phyloP scores from a whole-genome alignment of 2,329 filamentous ascomycete species.

The Aspergillus aculeatinus region DNA sequence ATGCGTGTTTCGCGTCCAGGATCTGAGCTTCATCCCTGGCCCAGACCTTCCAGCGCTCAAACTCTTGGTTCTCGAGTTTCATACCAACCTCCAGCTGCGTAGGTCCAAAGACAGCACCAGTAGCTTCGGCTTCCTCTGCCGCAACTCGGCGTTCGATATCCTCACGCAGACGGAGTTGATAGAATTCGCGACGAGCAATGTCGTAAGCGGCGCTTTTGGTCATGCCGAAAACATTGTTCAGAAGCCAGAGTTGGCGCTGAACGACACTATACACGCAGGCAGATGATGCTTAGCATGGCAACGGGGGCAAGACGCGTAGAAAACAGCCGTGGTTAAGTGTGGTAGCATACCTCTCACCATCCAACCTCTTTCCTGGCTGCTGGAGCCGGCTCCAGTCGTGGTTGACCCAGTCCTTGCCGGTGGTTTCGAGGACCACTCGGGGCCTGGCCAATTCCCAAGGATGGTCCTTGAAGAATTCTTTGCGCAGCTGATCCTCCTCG shows the following conservation, averaged over 20 bases:
- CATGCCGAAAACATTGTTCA: conserved; percentile 62
- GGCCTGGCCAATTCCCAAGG: conserved; percentile 96
- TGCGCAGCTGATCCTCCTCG: conserved; percentile 78
- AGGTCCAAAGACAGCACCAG: conserved; percentile 87
- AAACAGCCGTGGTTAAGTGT: neutral
- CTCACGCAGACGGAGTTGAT: conserved; percentile 74
- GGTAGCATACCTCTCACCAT: conserved; percentile 73
- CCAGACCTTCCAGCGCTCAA: conserved; percentile 84
- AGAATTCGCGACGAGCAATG: conserved; percentile 83
- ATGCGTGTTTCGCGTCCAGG: conserved; percentile 48
- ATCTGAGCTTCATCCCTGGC: conserved; percentile 57
- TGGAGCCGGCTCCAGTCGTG: conserved; percentile 77
- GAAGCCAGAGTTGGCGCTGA: conserved; percentile 84
- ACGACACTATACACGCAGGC: conserved; percentile 65
- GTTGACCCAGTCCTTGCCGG: conserved; percentile 74
- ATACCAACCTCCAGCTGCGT: conserved; percentile 72
- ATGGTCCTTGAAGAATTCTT: conserved; percentile 86
- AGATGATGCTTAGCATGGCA: conserved; percentile 12
- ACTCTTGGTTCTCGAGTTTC: conserved; percentile 75
- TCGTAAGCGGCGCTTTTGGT: conserved; percentile 76
- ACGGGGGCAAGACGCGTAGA: neutral
- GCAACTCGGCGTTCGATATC: conserved; percentile 82
- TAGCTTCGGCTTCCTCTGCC: conserved; percentile 79
- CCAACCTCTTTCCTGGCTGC: conserved; percentile 73
- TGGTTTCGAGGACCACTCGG: conserved; percentile 76